Conservation (phyloP, 2,329 filamentous ascomycete species). For the Cercospora sp. region DNA sequence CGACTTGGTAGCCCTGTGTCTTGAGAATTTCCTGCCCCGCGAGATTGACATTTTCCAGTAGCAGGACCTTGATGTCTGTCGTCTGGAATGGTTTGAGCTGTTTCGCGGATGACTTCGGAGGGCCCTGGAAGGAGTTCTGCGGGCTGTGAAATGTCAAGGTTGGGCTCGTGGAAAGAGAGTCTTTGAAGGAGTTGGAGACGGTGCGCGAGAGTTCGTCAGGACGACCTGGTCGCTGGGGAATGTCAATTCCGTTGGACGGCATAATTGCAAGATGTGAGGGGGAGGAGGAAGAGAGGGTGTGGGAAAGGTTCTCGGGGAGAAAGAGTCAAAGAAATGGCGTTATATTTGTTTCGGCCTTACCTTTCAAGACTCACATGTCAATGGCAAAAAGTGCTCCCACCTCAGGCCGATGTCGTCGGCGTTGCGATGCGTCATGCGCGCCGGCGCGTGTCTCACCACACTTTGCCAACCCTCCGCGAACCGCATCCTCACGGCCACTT, state of each 20-base stretch:
- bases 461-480: neutral
- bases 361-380: conserved; percentile 1
- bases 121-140: conserved; percentile 53
- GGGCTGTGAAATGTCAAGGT: conserved; percentile 73
- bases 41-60: conserved; percentile 94
- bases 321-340: conserved; percentile 8
- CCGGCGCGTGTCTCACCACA: neutral
- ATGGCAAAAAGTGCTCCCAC: conserved; percentile 4
- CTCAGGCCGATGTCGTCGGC: conserved; percentile 2
- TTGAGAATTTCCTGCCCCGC: conserved; percentile 81
- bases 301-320: neutral
- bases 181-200: conserved; percentile 42
- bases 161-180: conserved; percentile 73
- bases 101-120: conserved; percentile 58
- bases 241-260: conserved; percentile 39
- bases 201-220: conserved; percentile 29
- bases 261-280: conserved; percentile 28
- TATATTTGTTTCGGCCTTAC: neutral
- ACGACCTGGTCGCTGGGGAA: conserved; percentile 37
- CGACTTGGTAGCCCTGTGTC: conserved; percentile 92
- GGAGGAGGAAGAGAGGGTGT: neutral
- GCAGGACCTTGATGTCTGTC: conserved; percentile 91
- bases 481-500: neutral
- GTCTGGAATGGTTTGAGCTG: conserved; percentile 93
- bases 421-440: conserved; percentile 1